A percentile compares a stretch with the other conserved stretches of the same genome.
Evolutionary conservation across 2,329 filamentous ascomycete species (phyloP).

Genomic region (Coleophoma crateriformis): DNA sequence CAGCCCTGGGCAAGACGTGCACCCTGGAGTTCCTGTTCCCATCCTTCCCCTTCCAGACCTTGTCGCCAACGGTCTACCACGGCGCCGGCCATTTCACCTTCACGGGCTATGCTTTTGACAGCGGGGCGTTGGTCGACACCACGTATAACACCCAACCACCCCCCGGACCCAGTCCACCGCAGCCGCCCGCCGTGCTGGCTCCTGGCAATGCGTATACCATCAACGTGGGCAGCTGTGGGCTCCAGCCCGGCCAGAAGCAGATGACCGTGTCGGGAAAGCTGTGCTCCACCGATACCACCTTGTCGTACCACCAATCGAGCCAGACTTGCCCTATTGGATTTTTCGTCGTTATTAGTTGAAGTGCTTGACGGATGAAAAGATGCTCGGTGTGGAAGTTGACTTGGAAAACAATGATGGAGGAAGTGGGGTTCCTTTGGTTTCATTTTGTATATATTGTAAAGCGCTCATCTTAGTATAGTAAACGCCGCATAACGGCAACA

Average conservation of each 20-base stretch:
- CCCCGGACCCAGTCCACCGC: conserved; percentile 10
- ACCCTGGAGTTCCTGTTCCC: conserved; percentile 13
- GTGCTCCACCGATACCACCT: conserved; percentile 8
- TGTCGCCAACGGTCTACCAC: neutral
- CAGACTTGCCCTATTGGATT: conserved; percentile 10
- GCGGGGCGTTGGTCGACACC: conserved; percentile 8
- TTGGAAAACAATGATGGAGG: too few species aligned
- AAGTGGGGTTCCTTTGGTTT: too few species aligned
- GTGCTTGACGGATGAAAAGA: too few species aligned
- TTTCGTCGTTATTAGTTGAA: conserved; percentile 30
- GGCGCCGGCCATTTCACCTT: conserved; percentile 12
- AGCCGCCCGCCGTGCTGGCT: conserved; percentile 5
- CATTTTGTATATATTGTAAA: too few species aligned
- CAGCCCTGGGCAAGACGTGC: conserved; percentile 8
- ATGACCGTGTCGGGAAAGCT: conserved; percentile 10
- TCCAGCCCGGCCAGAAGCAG: neutral
- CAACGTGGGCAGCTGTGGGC: conserved; percentile 3
- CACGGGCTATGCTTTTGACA: conserved; percentile 10
- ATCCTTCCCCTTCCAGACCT: neutral
- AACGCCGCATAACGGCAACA: too few species aligned
- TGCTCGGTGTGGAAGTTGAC: too few species aligned
- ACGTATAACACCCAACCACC: conserved; percentile 11
- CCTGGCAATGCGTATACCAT: conserved; percentile 11
- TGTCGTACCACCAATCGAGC: conserved; percentile 5
- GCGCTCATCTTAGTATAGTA: too few species aligned